Evolutionary conservation across 257 asterid species (phyloP), one percentile per base, ranked within the genome.

Genomic region (Ehretia macrophylla): DNA sequence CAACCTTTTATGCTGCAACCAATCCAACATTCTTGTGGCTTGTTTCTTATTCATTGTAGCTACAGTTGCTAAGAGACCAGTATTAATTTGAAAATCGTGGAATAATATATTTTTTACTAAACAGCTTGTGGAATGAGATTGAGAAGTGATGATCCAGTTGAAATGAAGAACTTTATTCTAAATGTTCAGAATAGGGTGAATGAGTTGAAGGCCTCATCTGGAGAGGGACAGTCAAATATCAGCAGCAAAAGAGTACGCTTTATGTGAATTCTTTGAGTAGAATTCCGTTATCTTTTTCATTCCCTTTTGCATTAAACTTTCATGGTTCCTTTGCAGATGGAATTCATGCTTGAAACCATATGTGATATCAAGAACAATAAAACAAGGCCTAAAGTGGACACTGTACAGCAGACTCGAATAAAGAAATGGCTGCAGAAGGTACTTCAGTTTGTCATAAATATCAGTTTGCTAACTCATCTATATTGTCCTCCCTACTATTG

Each of bases 41-140:
- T n/a, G n/a, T n/a, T 27, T 27, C 35, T 27, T 27, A 1, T 27
- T 1, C 3, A 27, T 27, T 27, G 6, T 27, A 27, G 35, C 35
- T 27, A 27, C 6, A 27, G 3, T 18, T 17, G 54, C 54, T 8
- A 17, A 6, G 14, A 52, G 38, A 52, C 20, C 10, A 52, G 38
- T 52, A 52, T 3, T 22, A 11, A 17, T 52, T 11, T 32, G 22
- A 52, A 27, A 20, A 17, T 57, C 38, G 17, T 57, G 50, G 38
- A 42, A 42, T 56, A 35, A 19, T 57, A 4, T 5, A 17, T 17
- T 48, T 47, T 47, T 39, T 12, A 12, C 39, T 56, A 69, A 64
- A 60, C 85, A 93, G 97, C 92, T 71, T 89, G 99, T 81, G 99
- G 99, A 59, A 89, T 93, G 95, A 83, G 81, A 79, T 68, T 93